Conservation (phyloP, 169 alveolate species). For the Plasmodium blacklocki region DNA sequence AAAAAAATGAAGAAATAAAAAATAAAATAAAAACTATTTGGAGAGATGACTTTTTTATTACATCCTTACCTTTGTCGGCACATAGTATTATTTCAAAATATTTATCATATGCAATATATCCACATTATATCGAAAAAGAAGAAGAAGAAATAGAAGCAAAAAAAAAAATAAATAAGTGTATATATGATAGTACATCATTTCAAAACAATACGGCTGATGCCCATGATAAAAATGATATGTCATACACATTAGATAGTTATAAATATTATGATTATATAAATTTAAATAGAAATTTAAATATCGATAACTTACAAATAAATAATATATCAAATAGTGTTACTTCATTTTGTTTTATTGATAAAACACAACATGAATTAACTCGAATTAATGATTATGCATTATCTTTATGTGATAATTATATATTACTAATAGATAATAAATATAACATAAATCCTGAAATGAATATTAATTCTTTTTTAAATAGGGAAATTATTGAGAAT, state of each 20-base stretch:
- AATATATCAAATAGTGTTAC: conserved; percentile 20
- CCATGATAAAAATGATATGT: not conserved
- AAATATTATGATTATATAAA: conserved; percentile 7
- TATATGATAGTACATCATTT: not conserved
- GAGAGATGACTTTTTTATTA: not conserved
- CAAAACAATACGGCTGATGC: too few species aligned
- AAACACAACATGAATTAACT: not conserved
- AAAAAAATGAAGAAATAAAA: conserved; percentile 2
- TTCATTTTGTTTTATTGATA: conserved; percentile 24
- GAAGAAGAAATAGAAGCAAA: not conserved
- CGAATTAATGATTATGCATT: conserved; percentile 26
- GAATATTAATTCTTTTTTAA: conserved; percentile 12
- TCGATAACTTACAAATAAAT: too few species aligned
- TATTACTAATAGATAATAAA: conserved; percentile 2
- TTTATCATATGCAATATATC: conserved; percentile 14
- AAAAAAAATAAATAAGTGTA: too few species aligned
- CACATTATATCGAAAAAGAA: conserved; percentile 9
- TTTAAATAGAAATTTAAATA: not conserved
- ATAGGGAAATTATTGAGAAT: conserved; percentile 4
- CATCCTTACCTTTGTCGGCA: conserved; percentile 40
- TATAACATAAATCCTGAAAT: conserved; percentile 26
- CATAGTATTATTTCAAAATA: conserved; percentile 31
- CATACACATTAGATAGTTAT: not conserved
- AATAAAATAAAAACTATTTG: not conserved
- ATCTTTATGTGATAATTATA: conserved; percentile 45